These are phyloP conservation scores for Erigeron philadelphicus DNA, from an alignment of 140 eudicot genomes.

Conservation along the genomic window DNA sequence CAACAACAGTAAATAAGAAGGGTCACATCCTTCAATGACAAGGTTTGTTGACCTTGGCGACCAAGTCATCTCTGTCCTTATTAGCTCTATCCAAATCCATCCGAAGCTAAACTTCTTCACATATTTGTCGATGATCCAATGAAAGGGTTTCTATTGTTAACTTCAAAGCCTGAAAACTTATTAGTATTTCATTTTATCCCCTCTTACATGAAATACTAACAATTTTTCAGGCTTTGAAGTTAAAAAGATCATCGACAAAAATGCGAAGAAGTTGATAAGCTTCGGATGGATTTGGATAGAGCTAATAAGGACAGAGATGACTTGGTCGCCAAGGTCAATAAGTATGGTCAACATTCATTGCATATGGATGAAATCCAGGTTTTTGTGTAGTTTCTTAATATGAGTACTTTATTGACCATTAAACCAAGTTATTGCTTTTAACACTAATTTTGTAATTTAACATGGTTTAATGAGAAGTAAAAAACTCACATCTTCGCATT, in stretches of 20 bases:
- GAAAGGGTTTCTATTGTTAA: conserved; percentile 41
- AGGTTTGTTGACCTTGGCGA: conserved; percentile 30
- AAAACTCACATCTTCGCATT: conserved; percentile 50
- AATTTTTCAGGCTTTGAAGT: conserved; percentile 34
- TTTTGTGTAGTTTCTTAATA: conserved; percentile 16
- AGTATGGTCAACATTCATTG: conserved; percentile 27
- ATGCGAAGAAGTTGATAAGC: conserved; percentile 44
- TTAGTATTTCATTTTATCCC: background rate
- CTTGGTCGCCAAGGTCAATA: conserved; percentile 30
- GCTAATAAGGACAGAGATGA: conserved; percentile 46
- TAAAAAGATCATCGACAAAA: conserved; percentile 44
- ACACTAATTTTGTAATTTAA: conserved; percentile 12
- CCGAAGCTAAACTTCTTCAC: conserved; percentile 47
- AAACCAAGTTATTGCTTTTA: conserved; percentile 5
- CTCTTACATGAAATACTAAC: background rate
- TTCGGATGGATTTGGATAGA: conserved; percentile 39
- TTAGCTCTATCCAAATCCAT: conserved; percentile 36
- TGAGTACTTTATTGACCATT: background rate
- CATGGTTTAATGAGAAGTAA: conserved; percentile 4
- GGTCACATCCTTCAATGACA: too few species aligned
- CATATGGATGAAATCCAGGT: conserved; percentile 41
- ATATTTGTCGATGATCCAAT: conserved; percentile 37
- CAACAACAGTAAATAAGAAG: too few species aligned
- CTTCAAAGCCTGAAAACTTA: conserved; percentile 33
- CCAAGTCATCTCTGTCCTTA: conserved; percentile 44